These are phyloP conservation scores for Ambrosiella beaveri DNA, from an alignment of 2,329 filamentous ascomycete genomes.

Conservation along the genomic window DNA sequence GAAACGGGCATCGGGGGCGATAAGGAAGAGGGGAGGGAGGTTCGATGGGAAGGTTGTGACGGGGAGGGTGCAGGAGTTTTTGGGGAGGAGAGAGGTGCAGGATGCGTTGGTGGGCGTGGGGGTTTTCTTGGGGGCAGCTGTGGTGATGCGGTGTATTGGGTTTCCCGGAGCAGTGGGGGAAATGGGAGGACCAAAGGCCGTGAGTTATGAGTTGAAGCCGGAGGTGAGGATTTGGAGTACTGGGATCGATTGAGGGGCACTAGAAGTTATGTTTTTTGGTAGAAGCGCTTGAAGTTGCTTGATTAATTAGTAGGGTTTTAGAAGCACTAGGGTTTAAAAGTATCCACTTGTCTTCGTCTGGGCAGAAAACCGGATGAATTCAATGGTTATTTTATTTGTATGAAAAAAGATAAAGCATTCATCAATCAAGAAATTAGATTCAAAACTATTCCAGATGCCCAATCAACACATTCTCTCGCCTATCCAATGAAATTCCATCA, in stretches of 20 bases:
- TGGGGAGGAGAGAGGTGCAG: background rate
- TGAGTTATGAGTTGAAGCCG: conserved; percentile 3
- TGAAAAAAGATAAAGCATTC: too few relatives aligned
- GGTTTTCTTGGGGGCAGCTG: background rate
- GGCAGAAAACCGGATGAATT: too few relatives aligned
- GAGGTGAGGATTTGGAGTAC: background rate
- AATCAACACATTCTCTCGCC: too few relatives aligned
- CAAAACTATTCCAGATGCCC: too few relatives aligned
- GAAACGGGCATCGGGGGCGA: background rate
- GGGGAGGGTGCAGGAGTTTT: background rate
- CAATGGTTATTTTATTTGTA: too few relatives aligned
- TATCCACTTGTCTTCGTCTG: too few relatives aligned
- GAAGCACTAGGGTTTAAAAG: too few relatives aligned
- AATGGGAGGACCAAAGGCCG: background rate
- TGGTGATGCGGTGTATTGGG: background rate
- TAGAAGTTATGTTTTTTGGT: background rate
- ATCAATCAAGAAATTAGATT: too few relatives aligned
- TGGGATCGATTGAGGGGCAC: background rate
- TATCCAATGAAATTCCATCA: background rate
- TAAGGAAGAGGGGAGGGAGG: too few relatives aligned
- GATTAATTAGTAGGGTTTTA: too few relatives aligned
- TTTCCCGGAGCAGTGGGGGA: background rate
- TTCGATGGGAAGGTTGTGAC: background rate
- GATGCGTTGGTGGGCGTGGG: background rate
- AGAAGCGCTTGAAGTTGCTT: background rate